Base-by-base conservation (phyloP, 495 filamentous ascomycete species). In the Podospora didyma region DNA sequence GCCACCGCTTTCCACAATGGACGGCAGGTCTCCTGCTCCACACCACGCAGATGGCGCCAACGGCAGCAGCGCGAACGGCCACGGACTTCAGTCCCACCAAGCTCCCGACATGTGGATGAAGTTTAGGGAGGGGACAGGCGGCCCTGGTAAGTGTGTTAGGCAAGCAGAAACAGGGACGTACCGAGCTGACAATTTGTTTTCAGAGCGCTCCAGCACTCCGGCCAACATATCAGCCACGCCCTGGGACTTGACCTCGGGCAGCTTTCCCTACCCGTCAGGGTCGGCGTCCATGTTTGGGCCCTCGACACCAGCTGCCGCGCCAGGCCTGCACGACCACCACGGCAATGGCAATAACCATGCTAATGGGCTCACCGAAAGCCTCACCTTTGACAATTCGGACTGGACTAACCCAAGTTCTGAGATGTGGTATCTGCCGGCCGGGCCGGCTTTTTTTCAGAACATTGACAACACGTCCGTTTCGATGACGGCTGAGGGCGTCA, bases 401-500 rank as follows among this genome's bases (percentile, higher is more conserved):
- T 80, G 78, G 78, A 63, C 70, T 17, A 71, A 68, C 49, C 62
- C 73, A 1, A 68, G 73, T 35, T 75, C 68, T 49, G 77, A 82
- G 63, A 79, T 82, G 75, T 82, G 79, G 80, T 83, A 82, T 59
- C 71, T 82, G 16, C 79, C 79, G 2, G 69, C 80, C 12, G 80
- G 79, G 1, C 69, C 78, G 17, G 80, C 75, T 12, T 74, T 82
- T 34, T 83, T 80, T 64, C 77, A 80, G 56, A 81, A 77, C 58
- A 68, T 81, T 41, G 79, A 79, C 58, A 76, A 77, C 52, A 65
- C 67, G 20, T 69, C 61, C 4, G 79, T 82, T 22, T 79, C 79
- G 35, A 82, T 82, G 76, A 82, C 79, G 31, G 79, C 80, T 7
- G 79, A 83, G 65, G 80, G 80, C 34, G 80, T 83, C 31, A 83